Evolutionary conservation across 129 eudicot species (phyloP).

Genomic region (Lactuca sativa): DNA sequence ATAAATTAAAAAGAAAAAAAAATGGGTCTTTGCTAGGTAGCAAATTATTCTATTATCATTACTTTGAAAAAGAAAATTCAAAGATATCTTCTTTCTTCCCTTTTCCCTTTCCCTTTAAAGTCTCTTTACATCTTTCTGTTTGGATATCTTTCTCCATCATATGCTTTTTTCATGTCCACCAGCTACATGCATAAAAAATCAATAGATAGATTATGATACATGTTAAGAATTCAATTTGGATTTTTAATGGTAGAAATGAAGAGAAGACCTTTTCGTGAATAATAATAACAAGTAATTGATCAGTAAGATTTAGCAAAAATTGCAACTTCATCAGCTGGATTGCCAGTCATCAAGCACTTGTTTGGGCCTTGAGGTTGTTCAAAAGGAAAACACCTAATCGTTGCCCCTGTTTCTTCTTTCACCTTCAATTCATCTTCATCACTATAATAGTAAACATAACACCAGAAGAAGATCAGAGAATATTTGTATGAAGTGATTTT

Average conservation of each 20-base stretch:
- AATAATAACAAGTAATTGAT: constrained; percentile 3
- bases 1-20: constrained; percentile 7
- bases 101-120: not conserved
- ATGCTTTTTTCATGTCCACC: not conserved
- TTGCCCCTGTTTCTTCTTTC: constrained; percentile 94
- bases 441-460: constrained; percentile 27
- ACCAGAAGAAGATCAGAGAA: not conserved
- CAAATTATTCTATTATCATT: constrained; percentile 10
- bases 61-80: constrained; percentile 18
- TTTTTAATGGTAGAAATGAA: not conserved
- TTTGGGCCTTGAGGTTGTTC: constrained; percentile 74
- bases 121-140: constrained; percentile 15
- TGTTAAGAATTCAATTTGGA: too few relatives aligned
- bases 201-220: too few relatives aligned
- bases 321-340: constrained; percentile 82
- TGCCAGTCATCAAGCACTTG: constrained; percentile 80
- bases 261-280: constrained; percentile 20
- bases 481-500: not conserved
- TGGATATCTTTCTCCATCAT: constrained; percentile 6
- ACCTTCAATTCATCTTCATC: constrained; percentile 71
- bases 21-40: constrained; percentile 13
- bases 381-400: constrained; percentile 82
- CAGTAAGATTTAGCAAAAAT: constrained; percentile 92
- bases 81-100: constrained; percentile 20
- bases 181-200: constrained; percentile 22